Base-by-base conservation (phyloP, 2,329 filamentous ascomycete genomes). In the Diaporthe batatas region DNA sequence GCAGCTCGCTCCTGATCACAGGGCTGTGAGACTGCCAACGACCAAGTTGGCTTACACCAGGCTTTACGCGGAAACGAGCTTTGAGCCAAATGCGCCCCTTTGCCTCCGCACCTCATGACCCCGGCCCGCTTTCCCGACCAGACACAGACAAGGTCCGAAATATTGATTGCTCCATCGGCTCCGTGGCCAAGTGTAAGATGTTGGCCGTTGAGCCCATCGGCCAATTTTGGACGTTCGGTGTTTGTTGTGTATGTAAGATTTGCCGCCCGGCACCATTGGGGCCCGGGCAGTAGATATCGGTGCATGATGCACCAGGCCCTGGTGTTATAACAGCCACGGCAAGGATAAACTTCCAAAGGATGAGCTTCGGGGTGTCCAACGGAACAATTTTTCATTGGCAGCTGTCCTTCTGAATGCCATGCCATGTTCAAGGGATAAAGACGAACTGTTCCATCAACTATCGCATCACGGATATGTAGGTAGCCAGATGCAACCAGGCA, bases 1-100 rank as follows among this genome's bases (percentile, higher is more conserved):
- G 29, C 29, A 34, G 25, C 59, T 65, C 44, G 44, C 62, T 51
- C 62, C 62, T 65, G 21, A 51, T n/a, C 23, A 11, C 62, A 51
- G 62, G 62, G 62, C 29, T 36, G 11, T 65, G 59, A 65, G 59
- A 65, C 59, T 51, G 25, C 25, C 6, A 34, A 32, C 36, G 59
- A 34, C 16, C 32, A 44, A 65, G 18, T 65, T 65, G 59, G 59
- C 59, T 39, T 34, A 51, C 59, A 65, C 29, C 25, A 49, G 59
- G 11, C 3, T 65, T 6, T 21, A 14, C 23, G 23, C 42, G 44
- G 29, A 7, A 36, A 65, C 21, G 21, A 65, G 42, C 25, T 29
- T 18, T 29, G 29, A 49, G 18, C 23, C n/a, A 23, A 32, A 64
- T 18, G 11, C 14, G 5, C 25, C 25, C 59, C 36, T 36, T 23